Conservation (phyloP, 1,284 basidiomycete genomes). For the Fomitopsis pinicola region DNA sequence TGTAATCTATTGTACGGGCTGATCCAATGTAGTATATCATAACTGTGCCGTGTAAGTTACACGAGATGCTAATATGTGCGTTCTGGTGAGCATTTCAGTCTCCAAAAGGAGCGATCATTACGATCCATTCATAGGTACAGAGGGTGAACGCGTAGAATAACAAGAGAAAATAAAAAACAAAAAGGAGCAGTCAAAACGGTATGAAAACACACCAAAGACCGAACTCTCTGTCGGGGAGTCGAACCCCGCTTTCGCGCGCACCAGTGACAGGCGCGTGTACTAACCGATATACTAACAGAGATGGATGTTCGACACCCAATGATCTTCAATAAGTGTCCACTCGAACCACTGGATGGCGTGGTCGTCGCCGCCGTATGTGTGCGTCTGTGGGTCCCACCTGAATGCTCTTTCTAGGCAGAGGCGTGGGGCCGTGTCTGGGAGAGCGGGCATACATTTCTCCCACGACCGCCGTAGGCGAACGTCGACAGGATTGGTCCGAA, state of each 20-base stretch:
- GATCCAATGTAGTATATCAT: not conserved
- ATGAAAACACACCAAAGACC: no score
- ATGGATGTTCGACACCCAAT: no score
- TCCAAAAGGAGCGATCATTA: not conserved
- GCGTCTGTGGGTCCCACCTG: not conserved
- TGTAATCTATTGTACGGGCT: not conserved
- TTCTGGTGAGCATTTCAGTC: not conserved
- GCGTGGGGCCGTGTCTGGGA: not conserved
- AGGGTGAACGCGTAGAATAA: no score
- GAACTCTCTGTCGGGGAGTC: conserved; percentile 33
- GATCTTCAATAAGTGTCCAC: no score
- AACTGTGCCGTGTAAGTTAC: not conserved
- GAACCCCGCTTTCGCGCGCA: conserved; percentile 40
- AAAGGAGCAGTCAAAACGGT: not conserved
- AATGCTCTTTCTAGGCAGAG: not conserved
- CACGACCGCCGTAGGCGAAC: not conserved
- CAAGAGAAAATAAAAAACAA: no score
- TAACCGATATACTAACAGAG: conserved; percentile 43
- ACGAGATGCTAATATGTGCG: not conserved
- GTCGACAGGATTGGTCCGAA: not conserved
- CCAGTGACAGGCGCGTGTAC: conserved; percentile 39
- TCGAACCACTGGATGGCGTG: no score
- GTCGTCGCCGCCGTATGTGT: not conserved
- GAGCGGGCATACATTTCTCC: not conserved
- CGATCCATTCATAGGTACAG: no score